A percentile compares a stretch with the other conserved stretches of the same genome.
Evolutionary conservation across 257 asterid species (phyloP).

Genomic region (Pogostemon cablin): DNA sequence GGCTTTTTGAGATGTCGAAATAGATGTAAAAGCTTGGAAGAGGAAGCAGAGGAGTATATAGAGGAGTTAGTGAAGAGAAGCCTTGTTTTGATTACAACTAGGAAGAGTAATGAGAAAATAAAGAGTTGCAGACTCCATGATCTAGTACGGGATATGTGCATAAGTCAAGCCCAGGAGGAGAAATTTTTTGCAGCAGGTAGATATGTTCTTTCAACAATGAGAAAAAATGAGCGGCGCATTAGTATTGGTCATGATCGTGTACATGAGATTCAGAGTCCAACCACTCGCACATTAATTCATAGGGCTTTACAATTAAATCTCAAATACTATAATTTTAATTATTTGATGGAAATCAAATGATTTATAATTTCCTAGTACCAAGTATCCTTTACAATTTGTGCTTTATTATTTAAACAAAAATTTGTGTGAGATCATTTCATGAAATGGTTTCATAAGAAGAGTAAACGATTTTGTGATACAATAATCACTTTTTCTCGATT

Average conservation of each 20-base stretch:
- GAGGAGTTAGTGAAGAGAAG: slow-evolving; percentile 16
- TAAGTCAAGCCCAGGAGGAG: neutral
- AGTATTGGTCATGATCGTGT: neutral
- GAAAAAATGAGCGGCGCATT: neutral
- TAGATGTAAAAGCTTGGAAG: neutral
- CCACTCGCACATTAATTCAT: neutral
- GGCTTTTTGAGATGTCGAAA: slow-evolving; percentile 1
- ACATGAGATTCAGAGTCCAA: neutral
- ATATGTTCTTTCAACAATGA: neutral
- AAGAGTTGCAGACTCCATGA: neutral
- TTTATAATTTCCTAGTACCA: too few relatives aligned
- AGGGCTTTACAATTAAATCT: too few relatives aligned
- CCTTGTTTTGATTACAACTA: neutral
- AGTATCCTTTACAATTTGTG: too few relatives aligned
- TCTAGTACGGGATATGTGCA: neutral
- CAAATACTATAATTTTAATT: too few relatives aligned
- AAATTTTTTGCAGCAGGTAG: neutral
- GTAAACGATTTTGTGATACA: too few relatives aligned
- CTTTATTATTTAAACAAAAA: too few relatives aligned
- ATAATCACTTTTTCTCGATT: too few relatives aligned
- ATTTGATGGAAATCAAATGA: too few relatives aligned
- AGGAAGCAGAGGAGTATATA: slow-evolving; percentile 6
- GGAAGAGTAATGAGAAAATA: neutral
- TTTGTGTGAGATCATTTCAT: too few relatives aligned
- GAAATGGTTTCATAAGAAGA: too few relatives aligned